Evolutionary conservation across 2,329 filamentous ascomycete species (phyloP).

Genomic region (Aspergillus fijiensis): DNA sequence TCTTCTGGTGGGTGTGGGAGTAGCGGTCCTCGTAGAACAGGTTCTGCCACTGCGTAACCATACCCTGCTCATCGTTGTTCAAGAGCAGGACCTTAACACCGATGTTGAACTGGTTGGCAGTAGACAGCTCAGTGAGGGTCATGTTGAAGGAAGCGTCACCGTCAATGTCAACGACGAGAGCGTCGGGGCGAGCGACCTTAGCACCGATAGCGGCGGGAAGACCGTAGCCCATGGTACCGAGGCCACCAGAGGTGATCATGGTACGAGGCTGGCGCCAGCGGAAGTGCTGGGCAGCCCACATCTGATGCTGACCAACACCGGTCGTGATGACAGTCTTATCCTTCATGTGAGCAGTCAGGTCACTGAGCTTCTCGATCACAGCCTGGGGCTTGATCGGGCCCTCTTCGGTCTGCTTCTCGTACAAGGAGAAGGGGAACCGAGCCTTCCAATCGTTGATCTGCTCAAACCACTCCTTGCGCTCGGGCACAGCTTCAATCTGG

Average conservation of each 20-base stretch:
- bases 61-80: slow-evolving; percentile 97
- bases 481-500: slow-evolving; percentile 61
- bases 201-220: slow-evolving; percentile 92
- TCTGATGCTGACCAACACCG: slow-evolving; percentile 93
- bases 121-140: slow-evolving; percentile 80
- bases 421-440: slow-evolving; percentile 74
- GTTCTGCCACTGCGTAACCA: slow-evolving; percentile 98
- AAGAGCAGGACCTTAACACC: slow-evolving; percentile 91
- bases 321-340: slow-evolving; percentile 81
- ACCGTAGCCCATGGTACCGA: slow-evolving; percentile 92
- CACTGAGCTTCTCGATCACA: slow-evolving; percentile 80
- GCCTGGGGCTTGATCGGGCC: slow-evolving; percentile 59
- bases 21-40: slow-evolving; percentile 95
- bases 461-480: slow-evolving; percentile 78
- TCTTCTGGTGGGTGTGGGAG: slow-evolving; percentile 87
- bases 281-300: slow-evolving; percentile 96
- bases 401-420: slow-evolving; percentile 55
- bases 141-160: slow-evolving; percentile 86
- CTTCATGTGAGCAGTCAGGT: slow-evolving; percentile 72
- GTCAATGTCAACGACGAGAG: slow-evolving; percentile 88
- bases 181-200: slow-evolving; percentile 75
- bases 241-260: slow-evolving; percentile 90
- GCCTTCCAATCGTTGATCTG: slow-evolving; percentile 85
- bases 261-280: slow-evolving; percentile 84
- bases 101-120: slow-evolving; percentile 93